A percentile compares a stretch with the other conserved stretches of the same genome.
Evolutionary conservation across 2,329 filamentous ascomycete species (phyloP).

Genomic region (Colletotrichum plurivorum): DNA sequence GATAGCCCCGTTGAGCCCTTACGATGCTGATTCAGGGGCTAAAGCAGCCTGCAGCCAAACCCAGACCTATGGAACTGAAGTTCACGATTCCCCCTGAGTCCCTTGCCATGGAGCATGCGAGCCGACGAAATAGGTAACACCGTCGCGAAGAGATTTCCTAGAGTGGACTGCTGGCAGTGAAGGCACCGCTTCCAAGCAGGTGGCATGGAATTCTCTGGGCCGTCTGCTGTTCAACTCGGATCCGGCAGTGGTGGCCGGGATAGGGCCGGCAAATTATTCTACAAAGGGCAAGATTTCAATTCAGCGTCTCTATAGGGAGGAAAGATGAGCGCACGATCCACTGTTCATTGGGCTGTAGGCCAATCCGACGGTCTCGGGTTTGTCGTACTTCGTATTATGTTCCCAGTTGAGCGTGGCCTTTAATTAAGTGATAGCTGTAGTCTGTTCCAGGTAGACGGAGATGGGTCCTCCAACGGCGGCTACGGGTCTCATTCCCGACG

Average conservation of each 20-base stretch:
- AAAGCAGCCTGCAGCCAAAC: too few relatives aligned
- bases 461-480: neutral
- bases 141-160: too few relatives aligned
- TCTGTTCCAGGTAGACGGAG: conserved; percentile 18
- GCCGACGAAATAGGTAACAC: too few relatives aligned
- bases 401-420: neutral
- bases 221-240: neutral
- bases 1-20: too few relatives aligned
- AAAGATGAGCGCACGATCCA: conserved; percentile 15
- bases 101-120: too few relatives aligned
- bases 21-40: too few relatives aligned
- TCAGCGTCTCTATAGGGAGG: neutral
- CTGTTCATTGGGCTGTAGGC: neutral
- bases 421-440: conserved; percentile 27
- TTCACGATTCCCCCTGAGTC: too few relatives aligned
- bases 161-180: too few relatives aligned
- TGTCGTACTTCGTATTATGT: neutral
- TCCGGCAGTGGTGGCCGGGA: conserved; percentile 11
- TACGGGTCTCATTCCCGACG: too few relatives aligned
- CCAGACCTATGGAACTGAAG: too few relatives aligned
- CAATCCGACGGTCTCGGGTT: conserved; percentile 6
- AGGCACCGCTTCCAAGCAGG: too few relatives aligned
- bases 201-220: too few relatives aligned
- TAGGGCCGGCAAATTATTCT: neutral
- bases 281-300: neutral